A percentile compares a stretch with the other conserved stretches of the same genome.
phyloP scores from a whole-genome alignment of 2,329 filamentous ascomycete genomes.

The Fusarium ramigenum region DNA sequence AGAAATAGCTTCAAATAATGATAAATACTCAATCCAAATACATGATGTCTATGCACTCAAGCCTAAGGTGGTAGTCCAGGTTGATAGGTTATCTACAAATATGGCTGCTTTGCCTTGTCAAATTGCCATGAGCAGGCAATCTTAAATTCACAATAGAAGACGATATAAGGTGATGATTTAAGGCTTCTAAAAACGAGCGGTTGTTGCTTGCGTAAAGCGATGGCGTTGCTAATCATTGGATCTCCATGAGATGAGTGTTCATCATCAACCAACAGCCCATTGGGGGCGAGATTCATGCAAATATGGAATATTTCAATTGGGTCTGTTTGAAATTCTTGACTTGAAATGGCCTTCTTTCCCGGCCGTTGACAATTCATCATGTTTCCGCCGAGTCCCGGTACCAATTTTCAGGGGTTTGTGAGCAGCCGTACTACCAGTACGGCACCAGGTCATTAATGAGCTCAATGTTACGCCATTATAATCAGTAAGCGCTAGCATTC shows the following conservation, averaged over 20 bases:
- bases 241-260: background rate
- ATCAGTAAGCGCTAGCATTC: background rate
- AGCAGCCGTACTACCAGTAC: background rate
- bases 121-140: background rate
- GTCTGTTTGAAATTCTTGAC: constrained; percentile 14
- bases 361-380: background rate
- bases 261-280: background rate
- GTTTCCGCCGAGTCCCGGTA: background rate
- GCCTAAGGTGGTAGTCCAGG: background rate
- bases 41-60: background rate
- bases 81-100: background rate
- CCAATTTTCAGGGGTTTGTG: background rate
- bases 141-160: background rate
- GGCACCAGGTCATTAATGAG: too few species aligned
- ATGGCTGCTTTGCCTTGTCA: background rate
- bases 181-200: background rate
- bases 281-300: background rate
- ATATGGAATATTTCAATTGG: too few species aligned
- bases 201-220: background rate
- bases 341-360: fast-evolving
- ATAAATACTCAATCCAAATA: background rate
- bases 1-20: fast-evolving
- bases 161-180: fast-evolving
- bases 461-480: background rate
- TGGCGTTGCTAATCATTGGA: background rate